phyloP scores from a whole-genome alignment of 2,329 filamentous ascomycete species.

The Ceratocystis colombiana region DNA sequence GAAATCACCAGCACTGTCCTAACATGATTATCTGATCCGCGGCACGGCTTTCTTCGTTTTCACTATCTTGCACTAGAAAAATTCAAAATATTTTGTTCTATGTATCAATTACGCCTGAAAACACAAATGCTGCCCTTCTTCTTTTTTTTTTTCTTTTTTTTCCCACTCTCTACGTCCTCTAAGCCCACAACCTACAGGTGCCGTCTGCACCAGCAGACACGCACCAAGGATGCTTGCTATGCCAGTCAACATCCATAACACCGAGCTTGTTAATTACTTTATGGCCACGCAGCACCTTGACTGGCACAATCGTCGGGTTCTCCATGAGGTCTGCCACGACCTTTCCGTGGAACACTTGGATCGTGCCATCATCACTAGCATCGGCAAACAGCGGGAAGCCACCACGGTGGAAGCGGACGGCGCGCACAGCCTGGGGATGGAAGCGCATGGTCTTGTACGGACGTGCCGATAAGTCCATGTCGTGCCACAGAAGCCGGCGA shows the following conservation, averaged over 20 bases:
- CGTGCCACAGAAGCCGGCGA: slow-evolving; percentile 88
- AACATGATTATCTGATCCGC: neutral
- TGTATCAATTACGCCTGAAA: slow-evolving; percentile 26
- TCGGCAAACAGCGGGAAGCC: slow-evolving; percentile 80
- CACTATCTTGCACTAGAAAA: slow-evolving; percentile 4
- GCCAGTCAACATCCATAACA: slow-evolving; percentile 92
- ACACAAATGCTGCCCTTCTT: slow-evolving; percentile 24
- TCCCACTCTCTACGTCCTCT: slow-evolving; percentile 25
- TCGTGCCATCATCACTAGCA: slow-evolving; percentile 82
- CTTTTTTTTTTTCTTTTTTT: neutral
- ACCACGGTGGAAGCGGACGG: slow-evolving; percentile 75
- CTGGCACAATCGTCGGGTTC: slow-evolving; percentile 88
- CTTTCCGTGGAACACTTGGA: slow-evolving; percentile 96
- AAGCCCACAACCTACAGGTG: slow-evolving; percentile 81
- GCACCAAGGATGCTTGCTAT: slow-evolving; percentile 86
- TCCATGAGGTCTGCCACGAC: slow-evolving; percentile 92
- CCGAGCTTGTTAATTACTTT: slow-evolving; percentile 76
- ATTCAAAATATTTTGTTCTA: slow-evolving; percentile 18
- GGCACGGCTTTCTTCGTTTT: neutral
- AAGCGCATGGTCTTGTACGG: slow-evolving; percentile 97
- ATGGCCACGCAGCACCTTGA: slow-evolving; percentile 89
- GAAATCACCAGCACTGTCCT: neutral
- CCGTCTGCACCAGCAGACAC: slow-evolving; percentile 91
- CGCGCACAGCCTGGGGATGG: slow-evolving; percentile 81
- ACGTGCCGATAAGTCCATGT: slow-evolving; percentile 78